Evolutionary conservation across 257 asterid genomes (phyloP), one percentile per base, ranked within the genome.

Genomic region (Buddleja alternifolia): DNA sequence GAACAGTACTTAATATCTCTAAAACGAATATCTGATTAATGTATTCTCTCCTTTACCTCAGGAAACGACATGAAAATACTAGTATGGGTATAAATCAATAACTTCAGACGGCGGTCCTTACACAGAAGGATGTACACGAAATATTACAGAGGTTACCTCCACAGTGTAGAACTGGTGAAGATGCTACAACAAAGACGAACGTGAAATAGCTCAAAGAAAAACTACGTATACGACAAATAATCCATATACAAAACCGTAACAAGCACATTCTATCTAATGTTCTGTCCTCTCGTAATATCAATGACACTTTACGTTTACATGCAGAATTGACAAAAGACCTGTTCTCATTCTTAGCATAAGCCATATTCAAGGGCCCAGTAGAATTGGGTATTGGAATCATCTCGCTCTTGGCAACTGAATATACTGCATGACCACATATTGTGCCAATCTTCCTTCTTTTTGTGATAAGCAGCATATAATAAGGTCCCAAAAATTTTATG

Each of bases 351-450:
- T 78, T 94, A 94, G 96, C 84, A 87, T 79, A 75, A 80, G 87
- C 85, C 94, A 83, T 79, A 84, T 84, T 80, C 71, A 86, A 82
- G 50, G 71, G 85, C 79, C 78, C 80, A 32, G 90, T 77, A 50
- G 95, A 67, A 79, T 83, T 81, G 61, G 91, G 85, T 46, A 93
- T 75, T 59, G 90, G 92, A 51, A 93, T 71, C 90, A 89, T 87
- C 87, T 82, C 83, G 87, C 90, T 87, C 84, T 87, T 84, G 51
- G 87, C 82, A 64, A 94, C 48, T 21, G 96, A 75, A 81, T 90
- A 94, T 15, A 94, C 85, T n/a, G 94, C 85, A 78, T 93, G 97
- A 66, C 96, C 99, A 70, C 99, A 83, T 59, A 93, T 88, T 12
- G 77, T 67, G 81, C 99, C 97, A 41, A 88, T 86, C 86, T 87